Percentiles rank a stretch among this genome's conserved stretches.
phyloP scores from a whole-genome alignment of 805 yeast genomes.

The Metschnikowia borealis region DNA sequence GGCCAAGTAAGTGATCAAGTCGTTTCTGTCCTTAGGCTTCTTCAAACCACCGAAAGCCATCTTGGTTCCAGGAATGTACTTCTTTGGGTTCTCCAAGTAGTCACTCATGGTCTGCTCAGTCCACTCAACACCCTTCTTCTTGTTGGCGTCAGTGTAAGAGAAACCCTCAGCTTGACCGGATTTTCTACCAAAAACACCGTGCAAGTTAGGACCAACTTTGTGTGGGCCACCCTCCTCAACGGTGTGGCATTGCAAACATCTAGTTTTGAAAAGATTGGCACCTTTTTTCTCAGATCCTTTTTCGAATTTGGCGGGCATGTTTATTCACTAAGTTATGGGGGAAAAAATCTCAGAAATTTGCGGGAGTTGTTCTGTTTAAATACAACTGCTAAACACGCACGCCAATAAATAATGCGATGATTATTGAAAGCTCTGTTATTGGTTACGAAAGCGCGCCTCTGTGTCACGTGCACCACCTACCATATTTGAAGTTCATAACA shows the following conservation, averaged over 20 bases:
- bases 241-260: slow-evolving; percentile 99
- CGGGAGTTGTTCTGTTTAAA: slow-evolving; percentile 8
- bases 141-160: slow-evolving; percentile 98
- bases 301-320: slow-evolving; percentile 45
- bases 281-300: slow-evolving; percentile 66
- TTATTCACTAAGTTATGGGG: slow-evolving; percentile 2
- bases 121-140: slow-evolving; percentile 92
- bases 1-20: slow-evolving; percentile 81
- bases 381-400: slow-evolving; percentile 11
- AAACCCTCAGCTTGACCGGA: slow-evolving; percentile 91
- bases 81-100: slow-evolving; percentile 99
- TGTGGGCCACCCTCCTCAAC: slow-evolving; percentile 92
- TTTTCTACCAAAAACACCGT: slow-evolving; percentile 88
- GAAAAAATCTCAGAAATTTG: neutral
- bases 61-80: slow-evolving; percentile 99
- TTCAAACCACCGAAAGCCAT: slow-evolving; percentile 99
- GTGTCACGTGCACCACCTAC: neutral
- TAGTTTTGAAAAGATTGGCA: slow-evolving; percentile 96
- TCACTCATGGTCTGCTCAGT: slow-evolving; percentile 81
- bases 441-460: slow-evolving; percentile 8
- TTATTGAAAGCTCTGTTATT: slow-evolving; percentile 13
- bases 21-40: slow-evolving; percentile 98
- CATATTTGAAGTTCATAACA: neutral
- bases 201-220: slow-evolving; percentile 98
- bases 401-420: slow-evolving; percentile 18